Percentiles rank a stretch among this genome's conserved stretches.
phyloP scores from a whole-genome alignment of 352 stramenopile genomes.

The Phytophthora quininea region DNA sequence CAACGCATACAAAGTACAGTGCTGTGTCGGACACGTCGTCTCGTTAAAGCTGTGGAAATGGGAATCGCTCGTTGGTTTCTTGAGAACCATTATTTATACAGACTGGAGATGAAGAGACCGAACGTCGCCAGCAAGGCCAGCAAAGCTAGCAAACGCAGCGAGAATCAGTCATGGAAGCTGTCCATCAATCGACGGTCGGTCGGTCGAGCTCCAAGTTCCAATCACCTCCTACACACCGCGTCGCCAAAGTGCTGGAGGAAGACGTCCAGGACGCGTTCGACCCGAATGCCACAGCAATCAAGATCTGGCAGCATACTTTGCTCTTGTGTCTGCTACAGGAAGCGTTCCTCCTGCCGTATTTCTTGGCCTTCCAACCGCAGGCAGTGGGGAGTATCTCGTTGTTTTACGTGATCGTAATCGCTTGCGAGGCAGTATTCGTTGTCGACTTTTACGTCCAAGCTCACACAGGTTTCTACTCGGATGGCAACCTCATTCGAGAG shows the following conservation, averaged over 20 bases:
- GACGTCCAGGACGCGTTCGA: conserved; percentile 56
- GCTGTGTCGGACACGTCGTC: too few relatives aligned
- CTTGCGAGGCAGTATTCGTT: conserved; percentile 54
- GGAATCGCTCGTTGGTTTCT: too few relatives aligned
- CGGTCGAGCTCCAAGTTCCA: too few relatives aligned
- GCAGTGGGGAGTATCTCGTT: conserved; percentile 7
- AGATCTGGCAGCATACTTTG: conserved; percentile 54
- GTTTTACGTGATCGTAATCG: conserved; percentile 12
- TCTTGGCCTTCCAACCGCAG: conserved; percentile 34
- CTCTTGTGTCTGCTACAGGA: conserved; percentile 57
- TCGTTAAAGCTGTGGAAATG: too few relatives aligned
- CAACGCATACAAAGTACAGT: too few relatives aligned
- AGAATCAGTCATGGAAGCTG: too few relatives aligned
- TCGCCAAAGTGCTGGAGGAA: conserved; percentile 10
- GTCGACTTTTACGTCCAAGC: conserved; percentile 62
- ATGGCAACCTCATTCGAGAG: conserved; percentile 54
- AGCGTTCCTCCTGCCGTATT: conserved; percentile 53
- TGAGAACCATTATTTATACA: too few relatives aligned
- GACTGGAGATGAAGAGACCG: too few relatives aligned
- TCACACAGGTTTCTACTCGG: conserved; percentile 65
- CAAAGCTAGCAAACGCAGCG: too few relatives aligned
- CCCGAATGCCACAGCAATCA: conserved; percentile 48
- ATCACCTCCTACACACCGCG: too few relatives aligned
- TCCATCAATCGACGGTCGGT: too few relatives aligned
- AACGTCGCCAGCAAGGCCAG: too few relatives aligned